These are phyloP conservation scores for Durio zibethinus DNA, from an alignment of 345 rosid genomes.

Conservation along the genomic window DNA sequence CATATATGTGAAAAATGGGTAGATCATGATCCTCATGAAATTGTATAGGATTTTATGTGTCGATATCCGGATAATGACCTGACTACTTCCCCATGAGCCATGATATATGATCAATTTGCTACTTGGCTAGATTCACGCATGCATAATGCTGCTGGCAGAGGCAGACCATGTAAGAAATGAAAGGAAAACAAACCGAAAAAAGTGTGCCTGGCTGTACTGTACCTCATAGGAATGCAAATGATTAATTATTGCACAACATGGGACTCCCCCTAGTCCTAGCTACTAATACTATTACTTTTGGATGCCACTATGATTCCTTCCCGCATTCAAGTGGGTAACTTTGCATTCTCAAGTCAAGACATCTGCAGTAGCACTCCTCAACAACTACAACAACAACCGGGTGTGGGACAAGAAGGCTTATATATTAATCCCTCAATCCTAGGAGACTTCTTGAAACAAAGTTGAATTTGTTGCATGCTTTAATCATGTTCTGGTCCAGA, in stretches of 20 bases:
- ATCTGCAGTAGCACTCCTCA: too few species aligned
- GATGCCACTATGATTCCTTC: slow-evolving; percentile 9
- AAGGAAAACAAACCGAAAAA: background rate
- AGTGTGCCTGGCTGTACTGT: background rate
- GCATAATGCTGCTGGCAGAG: background rate
- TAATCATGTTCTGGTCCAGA: too few species aligned
- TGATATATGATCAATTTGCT: background rate
- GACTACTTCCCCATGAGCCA: background rate
- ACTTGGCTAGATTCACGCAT: background rate
- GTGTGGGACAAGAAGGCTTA: background rate
- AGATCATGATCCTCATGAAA: background rate
- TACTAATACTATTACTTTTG: slow-evolving; percentile 15
- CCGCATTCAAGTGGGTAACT: slow-evolving; percentile 4
- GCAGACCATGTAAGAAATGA: slow-evolving; percentile 4
- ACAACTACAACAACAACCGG: background rate
- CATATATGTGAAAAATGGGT: background rate
- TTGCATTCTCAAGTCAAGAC: background rate
- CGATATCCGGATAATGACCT: background rate
- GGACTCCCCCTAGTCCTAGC: background rate
- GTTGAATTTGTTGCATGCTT: background rate
- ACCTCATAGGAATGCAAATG: background rate
- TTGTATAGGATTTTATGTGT: background rate
- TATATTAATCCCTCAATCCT: too few species aligned
- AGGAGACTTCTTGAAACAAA: background rate
- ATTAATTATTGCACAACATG: slow-evolving; percentile 22